Conservation (phyloP, 768 basidiomycete species). For the Terana coerulea region DNA sequence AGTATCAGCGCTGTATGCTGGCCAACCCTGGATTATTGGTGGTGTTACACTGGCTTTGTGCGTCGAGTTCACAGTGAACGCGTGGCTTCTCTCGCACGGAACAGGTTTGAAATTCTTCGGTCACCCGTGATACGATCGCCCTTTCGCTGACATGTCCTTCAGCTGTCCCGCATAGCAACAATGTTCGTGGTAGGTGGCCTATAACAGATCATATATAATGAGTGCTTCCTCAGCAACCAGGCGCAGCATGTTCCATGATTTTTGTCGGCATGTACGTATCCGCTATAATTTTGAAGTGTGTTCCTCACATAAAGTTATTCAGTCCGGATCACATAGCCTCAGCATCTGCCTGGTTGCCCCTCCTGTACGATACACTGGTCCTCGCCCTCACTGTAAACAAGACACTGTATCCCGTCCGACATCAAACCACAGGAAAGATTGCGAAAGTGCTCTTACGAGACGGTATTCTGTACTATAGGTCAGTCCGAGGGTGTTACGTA, state of each 20-base stretch:
- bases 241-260: conserved; percentile 38
- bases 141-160: conserved; percentile 25
- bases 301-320: too few relatives aligned
- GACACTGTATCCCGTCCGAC: conserved; percentile 21
- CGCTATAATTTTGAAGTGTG: too few relatives aligned
- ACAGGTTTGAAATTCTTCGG: conserved; percentile 35
- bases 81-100: conserved; percentile 48
- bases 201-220: neutral
- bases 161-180: conserved; percentile 5
- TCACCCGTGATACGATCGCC: conserved; percentile 2
- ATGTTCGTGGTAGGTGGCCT: conserved; percentile 16
- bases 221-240: neutral
- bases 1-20: conserved; percentile 28
- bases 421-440: conserved; percentile 18
- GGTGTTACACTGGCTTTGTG: conserved; percentile 33
- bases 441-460: conserved; percentile 26
- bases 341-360: conserved; percentile 38
- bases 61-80: conserved; percentile 42
- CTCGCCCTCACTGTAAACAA: conserved; percentile 31
- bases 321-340: too few relatives aligned
- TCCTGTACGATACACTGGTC: conserved; percentile 36
- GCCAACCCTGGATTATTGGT: conserved; percentile 19
- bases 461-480: conserved; percentile 35
- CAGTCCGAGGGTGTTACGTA: conserved; percentile 1
- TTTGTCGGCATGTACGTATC: conserved; percentile 24